phyloP scores from a whole-genome alignment of 2,329 filamentous ascomycete species.

The Colletotrichum salicis region DNA sequence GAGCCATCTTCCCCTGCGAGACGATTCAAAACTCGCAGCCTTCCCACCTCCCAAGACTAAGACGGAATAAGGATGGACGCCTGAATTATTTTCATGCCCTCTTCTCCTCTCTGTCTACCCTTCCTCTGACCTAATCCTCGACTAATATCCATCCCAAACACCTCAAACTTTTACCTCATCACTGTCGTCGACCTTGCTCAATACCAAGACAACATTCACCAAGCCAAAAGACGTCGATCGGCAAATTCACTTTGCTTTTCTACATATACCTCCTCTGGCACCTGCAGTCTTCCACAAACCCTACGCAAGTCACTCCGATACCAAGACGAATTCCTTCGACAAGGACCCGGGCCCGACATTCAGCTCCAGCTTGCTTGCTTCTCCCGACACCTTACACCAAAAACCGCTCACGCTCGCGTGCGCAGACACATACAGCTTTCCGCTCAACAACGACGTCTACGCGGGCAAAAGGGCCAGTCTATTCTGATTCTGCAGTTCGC shows the following conservation, averaged over 20 bases:
- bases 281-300: neutral
- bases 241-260: slow-evolving; percentile 7
- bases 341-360: neutral
- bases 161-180: slow-evolving; percentile 30
- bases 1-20: slow-evolving; percentile 22
- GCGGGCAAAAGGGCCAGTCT: neutral
- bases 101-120: neutral
- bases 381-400: neutral
- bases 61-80: slow-evolving; percentile 1
- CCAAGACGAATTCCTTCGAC: slow-evolving; percentile 3
- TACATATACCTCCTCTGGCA: slow-evolving; percentile 10
- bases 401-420: slow-evolving; percentile 23
- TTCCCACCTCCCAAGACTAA: slow-evolving; percentile 25
- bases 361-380: neutral
- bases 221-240: neutral
- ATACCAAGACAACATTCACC: neutral
- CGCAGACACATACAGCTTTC: neutral
- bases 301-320: neutral
- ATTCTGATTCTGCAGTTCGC: neutral
- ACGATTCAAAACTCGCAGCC: slow-evolving; percentile 34
- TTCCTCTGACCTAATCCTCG: slow-evolving; percentile 27
- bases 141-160: slow-evolving; percentile 18
- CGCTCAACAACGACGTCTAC: neutral
- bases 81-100: slow-evolving; percentile 25
- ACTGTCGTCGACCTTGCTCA: neutral